Evolutionary conservation across 495 filamentous ascomycete species (phyloP).

Genomic region (Penicillium parvum): DNA sequence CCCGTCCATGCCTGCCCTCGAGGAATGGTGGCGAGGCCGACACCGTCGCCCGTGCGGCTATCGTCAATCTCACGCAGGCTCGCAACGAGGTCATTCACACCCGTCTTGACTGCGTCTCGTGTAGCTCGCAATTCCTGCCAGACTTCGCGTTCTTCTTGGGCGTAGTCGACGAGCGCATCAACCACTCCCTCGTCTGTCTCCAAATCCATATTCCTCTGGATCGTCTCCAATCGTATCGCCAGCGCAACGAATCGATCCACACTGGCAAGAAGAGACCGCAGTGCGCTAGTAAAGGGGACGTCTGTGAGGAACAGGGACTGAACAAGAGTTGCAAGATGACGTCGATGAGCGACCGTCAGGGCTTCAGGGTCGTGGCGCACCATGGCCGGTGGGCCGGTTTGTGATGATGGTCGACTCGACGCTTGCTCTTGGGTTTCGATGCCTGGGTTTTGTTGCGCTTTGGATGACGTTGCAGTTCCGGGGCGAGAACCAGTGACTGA

Average conservation of each 20-base stretch:
- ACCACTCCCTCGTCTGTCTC: constrained; percentile 75
- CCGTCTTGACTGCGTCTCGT: constrained; percentile 34
- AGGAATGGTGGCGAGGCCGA: constrained; percentile 13
- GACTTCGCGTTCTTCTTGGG: constrained; percentile 61
- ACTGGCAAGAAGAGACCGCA: constrained; percentile 66
- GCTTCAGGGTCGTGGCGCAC: constrained; percentile 75
- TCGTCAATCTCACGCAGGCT: constrained; percentile 57
- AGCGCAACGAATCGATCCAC: constrained; percentile 75
- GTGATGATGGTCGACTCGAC: constrained; percentile 9
- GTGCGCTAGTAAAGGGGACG: constrained; percentile 59
- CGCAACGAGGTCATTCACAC: constrained; percentile 58
- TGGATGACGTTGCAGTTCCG: constrained; percentile 33
- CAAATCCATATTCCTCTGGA: constrained; percentile 70
- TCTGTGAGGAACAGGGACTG: constrained; percentile 69
- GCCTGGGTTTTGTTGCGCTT: constrained; percentile 10
- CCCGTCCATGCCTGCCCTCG: constrained; percentile 12
- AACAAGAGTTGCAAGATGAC: constrained; percentile 63
- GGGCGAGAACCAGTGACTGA: constrained; percentile 34
- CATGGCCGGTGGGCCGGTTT: constrained; percentile 18
- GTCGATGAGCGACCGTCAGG: constrained; percentile 70
- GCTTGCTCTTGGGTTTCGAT: neutral
- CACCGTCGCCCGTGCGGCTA: constrained; percentile 41
- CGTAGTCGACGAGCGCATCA: constrained; percentile 65
- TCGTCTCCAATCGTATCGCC: constrained; percentile 62
- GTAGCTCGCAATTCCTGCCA: constrained; percentile 49